Evolutionary conservation across 2,329 filamentous ascomycete genomes (phyloP).

Genomic region (Cladosporium cucumerinum): DNA sequence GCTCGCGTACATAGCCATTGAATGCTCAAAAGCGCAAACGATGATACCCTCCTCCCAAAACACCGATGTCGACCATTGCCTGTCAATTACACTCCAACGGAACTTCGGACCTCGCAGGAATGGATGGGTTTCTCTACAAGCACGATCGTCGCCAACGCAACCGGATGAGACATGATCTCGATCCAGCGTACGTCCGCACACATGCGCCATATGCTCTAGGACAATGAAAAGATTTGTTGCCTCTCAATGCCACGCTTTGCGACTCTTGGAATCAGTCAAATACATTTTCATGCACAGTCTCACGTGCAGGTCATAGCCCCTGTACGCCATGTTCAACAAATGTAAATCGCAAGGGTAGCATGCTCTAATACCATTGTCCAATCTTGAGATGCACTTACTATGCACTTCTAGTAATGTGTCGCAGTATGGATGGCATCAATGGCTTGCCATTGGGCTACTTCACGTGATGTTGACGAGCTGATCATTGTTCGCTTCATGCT

Average conservation of each 20-base stretch:
- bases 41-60: conserved; percentile 15
- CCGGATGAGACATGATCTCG: neutral
- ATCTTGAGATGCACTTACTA: neutral
- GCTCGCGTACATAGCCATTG: conserved; percentile 15
- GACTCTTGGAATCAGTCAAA: neutral
- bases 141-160: neutral
- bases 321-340: neutral
- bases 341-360: neutral
- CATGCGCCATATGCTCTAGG: neutral
- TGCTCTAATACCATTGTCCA: neutral
- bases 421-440: neutral
- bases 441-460: neutral
- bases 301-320: neutral
- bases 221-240: neutral
- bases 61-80: conserved; percentile 1
- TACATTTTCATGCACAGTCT: neutral
- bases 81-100: neutral
- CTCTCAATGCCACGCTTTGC: neutral
- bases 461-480: neutral
- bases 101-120: neutral
- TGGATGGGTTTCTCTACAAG: neutral
- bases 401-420: neutral
- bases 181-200: neutral
- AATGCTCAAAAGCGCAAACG: conserved; percentile 17
- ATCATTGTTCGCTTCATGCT: neutral